Percentiles rank a stretch among this genome's conserved stretches.
Evolutionary conservation across 805 yeast genomes (phyloP).

Genomic region (Hanseniaspora valbyensis): DNA sequence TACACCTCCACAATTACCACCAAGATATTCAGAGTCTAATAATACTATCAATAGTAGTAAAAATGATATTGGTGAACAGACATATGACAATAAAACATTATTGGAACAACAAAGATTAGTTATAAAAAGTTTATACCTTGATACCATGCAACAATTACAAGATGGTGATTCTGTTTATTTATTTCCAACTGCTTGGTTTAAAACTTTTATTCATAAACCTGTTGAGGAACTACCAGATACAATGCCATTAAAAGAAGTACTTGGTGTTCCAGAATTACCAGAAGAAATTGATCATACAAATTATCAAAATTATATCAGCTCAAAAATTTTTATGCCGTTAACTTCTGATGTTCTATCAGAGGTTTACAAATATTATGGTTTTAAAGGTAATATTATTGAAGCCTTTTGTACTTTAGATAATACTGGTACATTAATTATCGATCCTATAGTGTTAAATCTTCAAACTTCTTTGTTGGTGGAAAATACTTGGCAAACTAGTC

Average conservation of each 20-base stretch:
- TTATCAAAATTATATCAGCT: not conserved
- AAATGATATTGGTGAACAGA: not conserved
- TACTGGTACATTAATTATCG: not conserved
- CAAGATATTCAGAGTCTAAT: not conserved
- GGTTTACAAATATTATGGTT: slow-evolving; percentile 8
- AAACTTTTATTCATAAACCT: not conserved
- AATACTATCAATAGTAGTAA: no score
- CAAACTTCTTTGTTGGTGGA: slow-evolving; percentile 10
- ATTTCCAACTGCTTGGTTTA: slow-evolving; percentile 11
- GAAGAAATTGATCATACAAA: not conserved
- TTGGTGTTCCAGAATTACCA: not conserved
- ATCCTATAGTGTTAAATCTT: not conserved
- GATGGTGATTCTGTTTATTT: slow-evolving; percentile 10
- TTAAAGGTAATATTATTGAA: slow-evolving; percentile 11
- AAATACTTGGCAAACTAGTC: slow-evolving; percentile 4
- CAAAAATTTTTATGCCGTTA: slow-evolving; percentile 1
- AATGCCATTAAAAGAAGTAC: not conserved
- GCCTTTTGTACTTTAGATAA: not conserved
- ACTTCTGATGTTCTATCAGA: slow-evolving; percentile 3
- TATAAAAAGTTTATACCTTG: not conserved
- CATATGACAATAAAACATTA: not conserved
- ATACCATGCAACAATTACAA: not conserved
- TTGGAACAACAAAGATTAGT: not conserved
- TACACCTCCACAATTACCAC: slow-evolving; percentile 4
- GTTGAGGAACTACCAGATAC: not conserved